phyloP scores from a whole-genome alignment of 2,329 filamentous ascomycete genomes.

The Aplosporella prunicola region DNA sequence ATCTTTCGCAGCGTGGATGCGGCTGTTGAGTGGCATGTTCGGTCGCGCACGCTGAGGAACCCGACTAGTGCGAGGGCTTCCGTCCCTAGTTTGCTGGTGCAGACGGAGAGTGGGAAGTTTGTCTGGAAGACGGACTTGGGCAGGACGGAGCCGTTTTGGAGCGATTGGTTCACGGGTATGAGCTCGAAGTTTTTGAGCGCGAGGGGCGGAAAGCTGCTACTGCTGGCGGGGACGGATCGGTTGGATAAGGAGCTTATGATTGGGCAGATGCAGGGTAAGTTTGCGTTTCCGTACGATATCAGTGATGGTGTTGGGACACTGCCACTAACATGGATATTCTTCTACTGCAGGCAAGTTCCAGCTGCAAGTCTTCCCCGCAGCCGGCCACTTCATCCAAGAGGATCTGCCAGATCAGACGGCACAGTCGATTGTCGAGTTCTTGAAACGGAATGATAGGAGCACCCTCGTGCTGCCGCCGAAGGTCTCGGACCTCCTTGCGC shows the following conservation, averaged over 20 bases:
- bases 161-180: constrained; percentile 82
- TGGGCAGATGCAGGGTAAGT: constrained; percentile 86
- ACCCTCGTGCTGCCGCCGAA: constrained; percentile 83
- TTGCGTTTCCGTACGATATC: constrained; percentile 1
- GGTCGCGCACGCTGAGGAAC: constrained; percentile 79
- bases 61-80: constrained; percentile 73
- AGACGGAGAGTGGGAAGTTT: constrained; percentile 43
- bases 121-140: constrained; percentile 78
- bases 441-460: constrained; percentile 79
- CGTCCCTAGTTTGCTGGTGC: constrained; percentile 68
- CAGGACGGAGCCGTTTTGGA: constrained; percentile 83
- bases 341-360: constrained; percentile 73
- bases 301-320: neutral
- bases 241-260: constrained; percentile 89
- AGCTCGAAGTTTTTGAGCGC: constrained; percentile 80
- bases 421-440: constrained; percentile 77
- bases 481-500: constrained; percentile 48
- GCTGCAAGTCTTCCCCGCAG: constrained; percentile 85
- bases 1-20: constrained; percentile 68
- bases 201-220: constrained; percentile 70
- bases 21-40: constrained; percentile 89
- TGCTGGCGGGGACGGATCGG: constrained; percentile 82
- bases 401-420: constrained; percentile 88
- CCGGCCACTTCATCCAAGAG: constrained; percentile 94
- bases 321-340: neutral